These are phyloP conservation scores for Colletotrichum sp. DNA, from an alignment of 2,329 filamentous ascomycete genomes.

Conservation along the genomic window DNA sequence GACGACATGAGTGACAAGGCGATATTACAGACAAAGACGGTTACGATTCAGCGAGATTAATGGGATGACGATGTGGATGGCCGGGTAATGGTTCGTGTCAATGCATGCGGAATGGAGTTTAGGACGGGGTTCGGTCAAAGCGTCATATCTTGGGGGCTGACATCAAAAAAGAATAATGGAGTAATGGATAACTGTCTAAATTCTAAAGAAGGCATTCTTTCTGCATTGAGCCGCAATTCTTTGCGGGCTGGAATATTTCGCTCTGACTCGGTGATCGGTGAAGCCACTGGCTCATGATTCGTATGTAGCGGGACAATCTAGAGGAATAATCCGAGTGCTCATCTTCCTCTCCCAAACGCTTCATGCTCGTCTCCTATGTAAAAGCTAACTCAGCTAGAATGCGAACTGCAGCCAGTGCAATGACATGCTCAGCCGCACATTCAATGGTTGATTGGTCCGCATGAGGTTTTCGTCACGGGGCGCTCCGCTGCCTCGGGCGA, in stretches of 20 bases:
- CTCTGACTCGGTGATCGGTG: background rate
- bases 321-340: accelerated
- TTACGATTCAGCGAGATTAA: conserved; percentile 21
- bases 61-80: background rate
- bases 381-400: accelerated
- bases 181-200: background rate
- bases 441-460: background rate
- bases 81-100: background rate
- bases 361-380: accelerated
- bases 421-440: background rate
- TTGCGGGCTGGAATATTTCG: background rate
- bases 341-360: background rate
- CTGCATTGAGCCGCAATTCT: background rate
- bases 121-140: background rate
- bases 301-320: background rate
- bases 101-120: background rate
- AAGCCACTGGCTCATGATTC: background rate
- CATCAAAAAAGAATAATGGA: background rate
- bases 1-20: conserved; percentile 30
- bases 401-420: background rate
- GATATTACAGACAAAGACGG: conserved; percentile 28
- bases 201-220: background rate
- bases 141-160: background rate
- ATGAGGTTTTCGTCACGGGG: background rate
- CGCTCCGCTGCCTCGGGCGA: background rate